phyloP scores from a whole-genome alignment of 495 filamentous ascomycete species.

The Astrothelium macrocarpum region DNA sequence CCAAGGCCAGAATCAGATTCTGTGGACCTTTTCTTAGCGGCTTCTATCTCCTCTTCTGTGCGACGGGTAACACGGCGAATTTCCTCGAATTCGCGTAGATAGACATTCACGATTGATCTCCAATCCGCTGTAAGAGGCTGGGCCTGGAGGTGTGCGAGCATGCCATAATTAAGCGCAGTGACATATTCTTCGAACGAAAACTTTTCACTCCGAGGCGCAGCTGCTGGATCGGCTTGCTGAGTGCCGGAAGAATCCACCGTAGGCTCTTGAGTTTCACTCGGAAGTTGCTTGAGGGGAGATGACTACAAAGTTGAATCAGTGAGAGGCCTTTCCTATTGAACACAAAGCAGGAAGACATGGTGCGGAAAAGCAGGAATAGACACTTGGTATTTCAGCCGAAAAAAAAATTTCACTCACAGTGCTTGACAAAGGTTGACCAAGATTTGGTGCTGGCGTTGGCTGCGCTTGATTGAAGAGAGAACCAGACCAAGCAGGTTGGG shows the following conservation, averaged over 20 bases:
- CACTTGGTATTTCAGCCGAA: not conserved
- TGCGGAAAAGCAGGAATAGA: not conserved
- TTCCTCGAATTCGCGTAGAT: conserved; percentile 12
- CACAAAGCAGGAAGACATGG: too few species aligned
- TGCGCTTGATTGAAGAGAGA: not conserved
- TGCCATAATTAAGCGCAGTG: conserved; percentile 15
- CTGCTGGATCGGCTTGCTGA: not conserved
- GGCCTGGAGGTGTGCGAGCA: conserved; percentile 14
- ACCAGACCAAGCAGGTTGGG: not conserved
- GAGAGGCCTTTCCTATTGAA: too few species aligned
- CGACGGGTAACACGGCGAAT: not conserved
- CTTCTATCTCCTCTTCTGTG: not conserved
- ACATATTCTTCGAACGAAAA: not conserved
- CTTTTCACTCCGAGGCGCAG: not conserved
- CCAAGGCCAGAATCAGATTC: not conserved
- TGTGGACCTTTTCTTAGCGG: not conserved
- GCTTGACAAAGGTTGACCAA: not conserved
- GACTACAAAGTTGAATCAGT: not conserved
- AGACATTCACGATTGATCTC: conserved; percentile 15
- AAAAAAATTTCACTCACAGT: not conserved
- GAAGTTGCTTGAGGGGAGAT: not conserved
- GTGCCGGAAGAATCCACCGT: not conserved
- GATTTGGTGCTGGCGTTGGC: not conserved
- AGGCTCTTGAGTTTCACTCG: not conserved
- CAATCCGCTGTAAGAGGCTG: conserved; percentile 17